Conservation (phyloP, 768 basidiomycete genomes). For the Sporobolomyces pararoseus region DNA sequence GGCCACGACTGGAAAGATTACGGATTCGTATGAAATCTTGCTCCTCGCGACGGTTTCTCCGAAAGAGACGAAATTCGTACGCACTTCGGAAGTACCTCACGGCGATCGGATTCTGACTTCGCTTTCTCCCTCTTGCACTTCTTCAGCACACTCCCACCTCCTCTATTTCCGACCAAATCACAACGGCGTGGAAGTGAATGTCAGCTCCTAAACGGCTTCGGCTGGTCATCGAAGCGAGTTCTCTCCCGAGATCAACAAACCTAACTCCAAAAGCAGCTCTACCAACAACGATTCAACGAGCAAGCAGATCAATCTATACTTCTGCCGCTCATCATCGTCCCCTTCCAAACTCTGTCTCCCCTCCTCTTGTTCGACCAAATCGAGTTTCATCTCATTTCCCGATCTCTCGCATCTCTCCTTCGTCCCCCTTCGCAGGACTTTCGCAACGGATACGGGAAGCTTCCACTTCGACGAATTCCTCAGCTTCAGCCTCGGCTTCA, state of each 20-base stretch:
- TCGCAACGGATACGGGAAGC: slow-evolving; percentile 17
- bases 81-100: too few relatives aligned
- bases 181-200: neutral
- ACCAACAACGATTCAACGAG: too few relatives aligned
- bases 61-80: too few relatives aligned
- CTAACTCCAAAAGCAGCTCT: too few relatives aligned
- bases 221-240: neutral
- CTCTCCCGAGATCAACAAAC: slow-evolving; percentile 6
- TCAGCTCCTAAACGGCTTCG: neutral
- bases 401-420: neutral
- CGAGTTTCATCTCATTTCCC: slow-evolving; percentile 4
- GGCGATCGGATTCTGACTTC: too few relatives aligned
- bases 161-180: neutral
- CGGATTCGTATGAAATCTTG: too few relatives aligned
- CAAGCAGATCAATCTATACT: neutral
- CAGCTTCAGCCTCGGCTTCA: neutral
- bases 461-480: neutral
- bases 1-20: too few relatives aligned
- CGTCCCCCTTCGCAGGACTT: neutral
- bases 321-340: neutral
- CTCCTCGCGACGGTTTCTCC: too few relatives aligned
- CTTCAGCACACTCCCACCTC: neutral
- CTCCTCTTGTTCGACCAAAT: neutral
- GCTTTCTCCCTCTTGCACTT: neutral
- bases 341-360: neutral